A percentile compares a stretch with the other conserved stretches of the same genome.
Evolutionary conservation across 768 basidiomycete genomes (phyloP).

Genomic region (Boletus rubroflammeus): DNA sequence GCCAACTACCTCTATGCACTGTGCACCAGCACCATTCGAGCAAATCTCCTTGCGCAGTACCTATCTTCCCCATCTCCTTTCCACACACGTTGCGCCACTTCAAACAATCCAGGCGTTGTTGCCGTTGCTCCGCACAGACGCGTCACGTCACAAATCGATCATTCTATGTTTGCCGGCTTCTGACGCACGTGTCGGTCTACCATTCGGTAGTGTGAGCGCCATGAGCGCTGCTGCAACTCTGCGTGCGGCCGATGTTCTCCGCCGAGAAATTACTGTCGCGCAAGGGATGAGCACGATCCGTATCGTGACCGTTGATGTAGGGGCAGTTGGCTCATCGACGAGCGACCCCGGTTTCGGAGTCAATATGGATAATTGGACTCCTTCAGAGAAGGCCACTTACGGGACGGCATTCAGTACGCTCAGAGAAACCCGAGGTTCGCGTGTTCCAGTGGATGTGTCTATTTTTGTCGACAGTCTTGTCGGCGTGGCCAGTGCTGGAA

Average conservation of each 20-base stretch:
- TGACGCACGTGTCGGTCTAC: constrained; percentile 71
- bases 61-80: constrained; percentile 69
- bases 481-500: constrained; percentile 56
- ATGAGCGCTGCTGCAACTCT: constrained; percentile 76
- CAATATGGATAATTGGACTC: constrained; percentile 69
- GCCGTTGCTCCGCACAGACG: constrained; percentile 69
- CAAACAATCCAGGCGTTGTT: constrained; percentile 73
- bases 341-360: constrained; percentile 35
- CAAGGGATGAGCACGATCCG: constrained; percentile 51
- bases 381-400: constrained; percentile 69
- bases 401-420: constrained; percentile 62
- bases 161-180: constrained; percentile 73
- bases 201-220: constrained; percentile 58
- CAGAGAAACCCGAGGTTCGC: constrained; percentile 38
- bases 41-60: constrained; percentile 58
- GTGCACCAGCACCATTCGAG: constrained; percentile 59
- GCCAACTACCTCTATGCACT: constrained; percentile 34
- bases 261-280: constrained; percentile 69
- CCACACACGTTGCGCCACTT: constrained; percentile 74
- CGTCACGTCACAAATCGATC: constrained; percentile 48
- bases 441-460: constrained; percentile 54
- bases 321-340: constrained; percentile 39
- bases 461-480: constrained; percentile 59
- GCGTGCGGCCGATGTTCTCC: constrained; percentile 68
- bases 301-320: constrained; percentile 73